A percentile compares a stretch with the other conserved stretches of the same genome.
These are phyloP conservation scores for Solanum hybrid DNA, from an alignment of 305 asterid species.

Conservation along the genomic window DNA sequence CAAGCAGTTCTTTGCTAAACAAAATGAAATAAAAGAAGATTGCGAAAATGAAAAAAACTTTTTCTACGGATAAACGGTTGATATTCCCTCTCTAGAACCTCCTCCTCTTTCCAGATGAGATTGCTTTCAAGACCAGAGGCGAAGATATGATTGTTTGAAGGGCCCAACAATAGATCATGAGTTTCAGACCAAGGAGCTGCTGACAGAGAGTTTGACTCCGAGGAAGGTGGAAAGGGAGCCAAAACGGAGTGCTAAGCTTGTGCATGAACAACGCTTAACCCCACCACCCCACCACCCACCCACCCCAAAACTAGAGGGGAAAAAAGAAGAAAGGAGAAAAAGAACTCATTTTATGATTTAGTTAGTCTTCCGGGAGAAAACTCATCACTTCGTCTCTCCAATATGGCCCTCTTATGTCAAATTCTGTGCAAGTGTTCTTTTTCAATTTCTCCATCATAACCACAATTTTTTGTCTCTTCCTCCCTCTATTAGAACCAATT, in stretches of 20 bases:
- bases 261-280: not conserved
- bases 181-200: not conserved
- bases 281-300: too few species aligned
- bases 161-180: not conserved
- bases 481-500: not conserved
- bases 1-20: not conserved
- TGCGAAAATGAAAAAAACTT: not conserved
- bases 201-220: not conserved
- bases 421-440: not conserved
- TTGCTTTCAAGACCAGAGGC: not conserved
- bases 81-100: not conserved
- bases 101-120: not conserved
- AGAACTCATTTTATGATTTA: not conserved
- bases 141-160: not conserved
- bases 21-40: not conserved
- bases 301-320: not conserved
- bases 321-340: not conserved
- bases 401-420: not conserved
- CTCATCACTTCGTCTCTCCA: not conserved
- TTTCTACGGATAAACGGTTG: not conserved
- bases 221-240: not conserved
- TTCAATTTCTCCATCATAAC: not conserved
- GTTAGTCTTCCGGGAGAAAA: not conserved
- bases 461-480: not conserved
- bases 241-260: not conserved